Evolutionary conservation across 441 rosid genomes (phyloP), one percentile per base, ranked within the genome.

Genomic region (Iberis amara): DNA sequence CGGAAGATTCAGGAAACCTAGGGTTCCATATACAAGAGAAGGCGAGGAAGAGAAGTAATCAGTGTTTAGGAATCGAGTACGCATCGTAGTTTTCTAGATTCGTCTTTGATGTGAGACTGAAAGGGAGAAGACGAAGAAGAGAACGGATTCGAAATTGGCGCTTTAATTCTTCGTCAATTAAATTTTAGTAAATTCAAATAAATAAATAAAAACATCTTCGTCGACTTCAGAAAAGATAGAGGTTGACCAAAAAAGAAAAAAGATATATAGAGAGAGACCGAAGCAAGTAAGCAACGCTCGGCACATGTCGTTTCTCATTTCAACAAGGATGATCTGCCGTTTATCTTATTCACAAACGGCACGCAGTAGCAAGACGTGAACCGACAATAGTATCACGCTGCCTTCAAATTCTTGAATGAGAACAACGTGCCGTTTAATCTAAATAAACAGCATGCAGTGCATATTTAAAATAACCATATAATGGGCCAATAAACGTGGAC

Each of bases 21-120:
- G 76, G 74, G 75, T 70, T 75, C 66, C 71, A 39, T 24, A 42
- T 13, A 74, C 57, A 33, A 8, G 14, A 40, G 81, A 70, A n/a
- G 63, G 36, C 33, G 64, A 41, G 62, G 80, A 26, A 38, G 75
- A 43, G 76, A 86, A 79, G 77, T 74, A 73, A 60, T 87, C 86
- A 49, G 53, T 66, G 57, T 61, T 73, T 63, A 80, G 84, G 67
- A 80, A 86, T 64, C 89, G 89, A 73, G 79, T 73, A 73, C 91
- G 81, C 97, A 89, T 89, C 47, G 14, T 59, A 21, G 0, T 39
- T 31, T 39, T 62, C 45, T 35, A 57, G 69, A 51, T 57, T 21
- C 57, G 8, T 14, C 28, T 14, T 48, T 23, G 8, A 12, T 38
- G 11, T 36, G 32, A 36, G 14, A 35, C 15, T 49, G 42, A 2